Conservation (phyloP, 2,329 filamentous ascomycete species). For the Arthrobotrys megalospora region DNA sequence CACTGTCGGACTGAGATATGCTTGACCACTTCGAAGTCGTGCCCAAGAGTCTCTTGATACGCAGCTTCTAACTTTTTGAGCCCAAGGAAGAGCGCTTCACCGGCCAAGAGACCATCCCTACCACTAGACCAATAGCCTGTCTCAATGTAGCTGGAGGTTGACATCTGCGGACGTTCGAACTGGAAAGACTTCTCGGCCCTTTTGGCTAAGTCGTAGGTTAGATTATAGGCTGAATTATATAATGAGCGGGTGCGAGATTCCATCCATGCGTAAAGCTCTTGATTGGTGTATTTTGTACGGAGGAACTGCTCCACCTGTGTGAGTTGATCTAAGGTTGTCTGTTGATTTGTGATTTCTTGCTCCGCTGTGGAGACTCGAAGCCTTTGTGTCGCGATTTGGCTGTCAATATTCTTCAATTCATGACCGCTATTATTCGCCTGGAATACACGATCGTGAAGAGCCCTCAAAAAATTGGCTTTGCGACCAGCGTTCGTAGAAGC, state of each 20-base stretch:
- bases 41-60: constrained; percentile 61
- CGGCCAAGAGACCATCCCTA: constrained; percentile 66
- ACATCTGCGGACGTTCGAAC: constrained; percentile 19
- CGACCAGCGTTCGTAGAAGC: background rate
- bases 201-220: constrained; percentile 35
- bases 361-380: constrained; percentile 2
- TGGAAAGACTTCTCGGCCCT: constrained; percentile 30
- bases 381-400: constrained; percentile 17
- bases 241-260: background rate
- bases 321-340: background rate
- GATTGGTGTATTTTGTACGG: constrained; percentile 36
- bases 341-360: constrained; percentile 8
- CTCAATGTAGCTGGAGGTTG: constrained; percentile 5
- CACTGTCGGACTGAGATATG: constrained; percentile 65
- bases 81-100: constrained; percentile 63
- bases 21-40: constrained; percentile 66
- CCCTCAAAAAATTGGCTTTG: constrained; percentile 21
- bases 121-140: constrained; percentile 65
- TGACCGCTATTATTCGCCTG: constrained; percentile 64
- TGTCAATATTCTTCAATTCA: constrained; percentile 31
- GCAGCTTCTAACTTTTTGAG: constrained; percentile 64
- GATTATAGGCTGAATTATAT: constrained; percentile 30
- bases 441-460: constrained; percentile 64
- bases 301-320: constrained; percentile 18
- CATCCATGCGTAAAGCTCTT: constrained; percentile 42